A percentile compares a stretch with the other conserved stretches of the same genome.
These are phyloP conservation scores for Neonectria punicea DNA, from an alignment of 2,329 filamentous ascomycete species.

Conservation along the genomic window DNA sequence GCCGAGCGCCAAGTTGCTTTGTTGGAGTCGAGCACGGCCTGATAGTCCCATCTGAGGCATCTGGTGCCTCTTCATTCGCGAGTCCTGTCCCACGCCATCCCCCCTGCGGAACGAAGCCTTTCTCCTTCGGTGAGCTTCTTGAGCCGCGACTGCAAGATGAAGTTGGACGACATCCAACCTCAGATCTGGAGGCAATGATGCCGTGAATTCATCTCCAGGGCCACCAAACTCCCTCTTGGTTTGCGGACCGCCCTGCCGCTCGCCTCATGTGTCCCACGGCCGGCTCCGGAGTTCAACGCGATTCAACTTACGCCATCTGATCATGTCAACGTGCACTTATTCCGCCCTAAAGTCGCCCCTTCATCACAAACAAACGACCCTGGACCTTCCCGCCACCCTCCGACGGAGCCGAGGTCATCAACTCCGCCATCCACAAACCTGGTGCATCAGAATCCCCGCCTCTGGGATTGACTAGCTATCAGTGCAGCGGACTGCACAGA, in stretches of 20 bases:
- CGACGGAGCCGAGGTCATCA: conserved; percentile 44
- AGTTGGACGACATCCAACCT: conserved; percentile 36
- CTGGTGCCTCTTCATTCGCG: conserved; percentile 41
- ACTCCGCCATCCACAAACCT: conserved; percentile 31
- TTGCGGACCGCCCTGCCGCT: conserved; percentile 10
- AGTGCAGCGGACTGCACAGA: conserved; percentile 34
- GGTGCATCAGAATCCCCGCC: conserved; percentile 35
- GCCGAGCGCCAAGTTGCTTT: conserved; percentile 36
- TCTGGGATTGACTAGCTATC: conserved; percentile 34
- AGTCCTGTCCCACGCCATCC: conserved; percentile 40
- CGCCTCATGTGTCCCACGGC: conserved; percentile 25
- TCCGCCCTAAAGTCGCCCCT: conserved; percentile 40
- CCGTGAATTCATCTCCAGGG: not conserved
- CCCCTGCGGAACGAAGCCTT: conserved; percentile 42
- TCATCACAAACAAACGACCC: conserved; percentile 42
- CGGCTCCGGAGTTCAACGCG: conserved; percentile 30
- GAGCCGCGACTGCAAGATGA: conserved; percentile 44
- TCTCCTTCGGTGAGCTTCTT: conserved; percentile 39
- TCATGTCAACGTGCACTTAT: conserved; percentile 40
- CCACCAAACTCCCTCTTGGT: not conserved
- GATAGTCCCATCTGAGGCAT: conserved; percentile 43
- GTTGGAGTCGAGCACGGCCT: conserved; percentile 26
- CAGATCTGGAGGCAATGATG: conserved; percentile 28
- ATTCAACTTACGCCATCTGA: conserved; percentile 38
- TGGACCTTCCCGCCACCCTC: conserved; percentile 44